Evolutionary conservation across 2,329 filamentous ascomycete genomes (phyloP).

Genomic region (Pestalotiopsis sp.): DNA sequence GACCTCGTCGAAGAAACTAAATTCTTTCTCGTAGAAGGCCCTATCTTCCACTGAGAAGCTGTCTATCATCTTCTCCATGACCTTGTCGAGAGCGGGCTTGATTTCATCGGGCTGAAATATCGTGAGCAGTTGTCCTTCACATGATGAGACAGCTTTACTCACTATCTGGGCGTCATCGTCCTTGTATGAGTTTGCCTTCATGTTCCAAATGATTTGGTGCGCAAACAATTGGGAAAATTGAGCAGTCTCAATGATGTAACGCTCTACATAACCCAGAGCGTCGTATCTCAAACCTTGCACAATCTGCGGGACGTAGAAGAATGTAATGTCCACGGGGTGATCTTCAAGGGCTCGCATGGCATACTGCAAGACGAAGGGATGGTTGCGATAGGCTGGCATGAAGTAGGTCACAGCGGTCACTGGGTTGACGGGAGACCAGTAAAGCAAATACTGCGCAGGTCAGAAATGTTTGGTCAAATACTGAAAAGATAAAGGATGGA

Average conservation of each 20-base stretch:
- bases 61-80: slow-evolving; percentile 80
- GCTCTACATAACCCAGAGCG: slow-evolving; percentile 88
- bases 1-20: slow-evolving; percentile 97
- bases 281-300: slow-evolving; percentile 95
- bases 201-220: slow-evolving; percentile 99
- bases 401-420: slow-evolving; percentile 94
- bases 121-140: slow-evolving; percentile 19
- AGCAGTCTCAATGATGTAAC: slow-evolving; percentile 95
- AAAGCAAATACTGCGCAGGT: slow-evolving; percentile 74
- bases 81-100: slow-evolving; percentile 90
- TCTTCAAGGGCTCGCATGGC: slow-evolving; percentile 93
- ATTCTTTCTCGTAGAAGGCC: slow-evolving; percentile 91
- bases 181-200: slow-evolving; percentile 98
- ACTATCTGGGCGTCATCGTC: slow-evolving; percentile 89
- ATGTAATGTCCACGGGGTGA: slow-evolving; percentile 94
- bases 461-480: slow-evolving; percentile 21
- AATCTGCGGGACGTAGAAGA: slow-evolving; percentile 98
- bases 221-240: slow-evolving; percentile 98
- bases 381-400: slow-evolving; percentile 84
- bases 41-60: slow-evolving; percentile 81
- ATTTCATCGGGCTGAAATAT: slow-evolving; percentile 74
- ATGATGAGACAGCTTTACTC: slow-evolving; percentile 35
- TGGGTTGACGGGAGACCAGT: slow-evolving; percentile 91
- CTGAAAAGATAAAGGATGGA: not conserved
- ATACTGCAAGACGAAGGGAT: slow-evolving; percentile 94